A percentile compares a stretch with the other conserved stretches of the same genome.
Evolutionary conservation across 139 green algal species (phyloP).

Genomic region (Astrephomene gubernaculifera): DNA sequence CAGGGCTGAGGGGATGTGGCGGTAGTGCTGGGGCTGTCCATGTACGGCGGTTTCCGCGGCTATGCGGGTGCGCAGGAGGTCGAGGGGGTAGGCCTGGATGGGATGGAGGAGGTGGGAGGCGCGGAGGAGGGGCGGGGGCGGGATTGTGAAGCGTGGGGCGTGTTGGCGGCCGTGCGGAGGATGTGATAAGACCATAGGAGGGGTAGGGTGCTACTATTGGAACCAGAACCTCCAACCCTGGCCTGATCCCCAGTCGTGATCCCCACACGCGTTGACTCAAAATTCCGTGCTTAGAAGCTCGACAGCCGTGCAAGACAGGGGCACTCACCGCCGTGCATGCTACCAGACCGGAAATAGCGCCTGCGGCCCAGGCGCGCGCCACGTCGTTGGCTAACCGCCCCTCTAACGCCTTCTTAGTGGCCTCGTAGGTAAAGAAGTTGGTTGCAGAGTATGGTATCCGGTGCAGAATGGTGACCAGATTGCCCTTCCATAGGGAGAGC

Average conservation of each 20-base stretch:
- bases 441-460: constrained; percentile 95
- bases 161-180: background rate
- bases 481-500: constrained; percentile 92
- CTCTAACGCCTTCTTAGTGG: constrained; percentile 48
- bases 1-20: constrained; percentile 78
- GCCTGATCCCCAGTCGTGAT: too few relatives aligned
- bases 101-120: background rate
- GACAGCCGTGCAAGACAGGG: background rate
- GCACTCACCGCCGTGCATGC: constrained; percentile 84
- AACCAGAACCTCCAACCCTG: too few relatives aligned
- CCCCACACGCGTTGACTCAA: too few relatives aligned
- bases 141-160: background rate
- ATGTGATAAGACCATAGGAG: too few relatives aligned
- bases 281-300: too few relatives aligned
- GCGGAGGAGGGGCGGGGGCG: background rate
- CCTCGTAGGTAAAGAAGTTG: constrained; percentile 97
- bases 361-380: constrained; percentile 72
- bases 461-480: constrained; percentile 92
- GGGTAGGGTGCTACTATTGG: too few relatives aligned
- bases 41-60: constrained; percentile 68
- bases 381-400: constrained; percentile 55
- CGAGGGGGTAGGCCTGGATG: constrained; percentile 92
- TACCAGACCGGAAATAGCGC: constrained; percentile 80
- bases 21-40: constrained; percentile 66
- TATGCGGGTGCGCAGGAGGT: constrained; percentile 94